A percentile compares a stretch with the other conserved stretches of the same genome.
phyloP scores from a whole-genome alignment of 805 yeast species.

The Kodamaea lidongshanica region DNA sequence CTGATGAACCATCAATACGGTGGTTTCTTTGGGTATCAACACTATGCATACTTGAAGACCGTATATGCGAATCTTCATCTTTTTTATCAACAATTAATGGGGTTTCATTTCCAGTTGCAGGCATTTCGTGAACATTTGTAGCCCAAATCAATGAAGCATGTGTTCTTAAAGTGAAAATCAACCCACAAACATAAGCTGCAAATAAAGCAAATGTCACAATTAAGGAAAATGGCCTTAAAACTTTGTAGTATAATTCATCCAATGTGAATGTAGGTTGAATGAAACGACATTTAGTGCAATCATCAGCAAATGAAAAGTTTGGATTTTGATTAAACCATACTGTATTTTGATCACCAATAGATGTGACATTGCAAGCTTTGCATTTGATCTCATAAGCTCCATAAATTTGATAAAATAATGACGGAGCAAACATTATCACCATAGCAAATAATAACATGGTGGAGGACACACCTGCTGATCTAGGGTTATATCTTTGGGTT shows the following conservation, averaged over 20 bases:
- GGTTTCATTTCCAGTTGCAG: slow-evolving; percentile 10
- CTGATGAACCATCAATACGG: slow-evolving; percentile 7
- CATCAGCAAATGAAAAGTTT: slow-evolving; percentile 15
- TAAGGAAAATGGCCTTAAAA: slow-evolving; percentile 77
- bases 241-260: slow-evolving; percentile 56
- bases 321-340: neutral
- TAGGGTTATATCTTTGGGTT: slow-evolving; percentile 92
- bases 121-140: slow-evolving; percentile 34
- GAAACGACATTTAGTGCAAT: slow-evolving; percentile 70
- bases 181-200: slow-evolving; percentile 79
- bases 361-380: slow-evolving; percentile 39
- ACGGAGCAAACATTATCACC: slow-evolving; percentile 88
- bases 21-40: slow-evolving; percentile 16
- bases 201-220: slow-evolving; percentile 77
- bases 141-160: slow-evolving; percentile 98
- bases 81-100: slow-evolving; percentile 13
- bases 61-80: slow-evolving; percentile 11
- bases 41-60: slow-evolving; percentile 37
- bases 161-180: slow-evolving; percentile 88
- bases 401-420: slow-evolving; percentile 81
- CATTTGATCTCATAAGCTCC: slow-evolving; percentile 82
- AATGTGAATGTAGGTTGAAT: slow-evolving; percentile 68
- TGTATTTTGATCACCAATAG: neutral
- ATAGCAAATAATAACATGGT: slow-evolving; percentile 91
- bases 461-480: slow-evolving; percentile 94